Percentiles rank a stretch among this genome's conserved stretches.
Conservation (phyloP, 768 basidiomycete species). For the Leccinum subgranulosum region DNA sequence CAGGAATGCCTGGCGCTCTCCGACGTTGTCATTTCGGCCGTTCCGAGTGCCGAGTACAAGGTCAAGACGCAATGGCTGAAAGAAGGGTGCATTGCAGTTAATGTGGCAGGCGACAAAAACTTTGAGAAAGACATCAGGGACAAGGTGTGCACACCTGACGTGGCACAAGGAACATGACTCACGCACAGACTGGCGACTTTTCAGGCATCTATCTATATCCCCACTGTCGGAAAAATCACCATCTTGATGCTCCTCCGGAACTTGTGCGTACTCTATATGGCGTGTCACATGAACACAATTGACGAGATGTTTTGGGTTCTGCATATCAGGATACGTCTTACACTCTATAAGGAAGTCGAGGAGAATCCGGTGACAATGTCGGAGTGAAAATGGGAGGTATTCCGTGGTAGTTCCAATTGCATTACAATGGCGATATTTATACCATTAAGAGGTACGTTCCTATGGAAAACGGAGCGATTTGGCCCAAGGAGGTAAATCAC, state of each 20-base stretch:
- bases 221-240: slow-evolving; percentile 96
- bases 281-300: slow-evolving; percentile 1
- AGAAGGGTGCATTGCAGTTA: slow-evolving; percentile 91
- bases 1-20: slow-evolving; percentile 79
- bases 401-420: slow-evolving; percentile 14
- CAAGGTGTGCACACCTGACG: slow-evolving; percentile 53
- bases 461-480: slow-evolving; percentile 15
- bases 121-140: slow-evolving; percentile 92
- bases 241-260: slow-evolving; percentile 98
- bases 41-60: slow-evolving; percentile 83
- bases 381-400: slow-evolving; percentile 13
- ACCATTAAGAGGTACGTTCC: slow-evolving; percentile 32
- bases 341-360: slow-evolving; percentile 21
- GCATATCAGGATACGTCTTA: slow-evolving; percentile 27
- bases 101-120: slow-evolving; percentile 94
- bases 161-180: slow-evolving; percentile 4
- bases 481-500: slow-evolving; percentile 13
- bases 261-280: slow-evolving; percentile 52
- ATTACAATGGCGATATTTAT: slow-evolving; percentile 32
- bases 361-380: background rate
- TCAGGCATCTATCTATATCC: slow-evolving; percentile 87
- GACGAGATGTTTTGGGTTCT: background rate
- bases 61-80: slow-evolving; percentile 87
- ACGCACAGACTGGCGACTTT: background rate
- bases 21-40: slow-evolving; percentile 94